Evolutionary conservation across 805 yeast genomes (phyloP), one percentile per base, ranked within the genome.

Genomic region (Pichia rugopelliculosa): DNA sequence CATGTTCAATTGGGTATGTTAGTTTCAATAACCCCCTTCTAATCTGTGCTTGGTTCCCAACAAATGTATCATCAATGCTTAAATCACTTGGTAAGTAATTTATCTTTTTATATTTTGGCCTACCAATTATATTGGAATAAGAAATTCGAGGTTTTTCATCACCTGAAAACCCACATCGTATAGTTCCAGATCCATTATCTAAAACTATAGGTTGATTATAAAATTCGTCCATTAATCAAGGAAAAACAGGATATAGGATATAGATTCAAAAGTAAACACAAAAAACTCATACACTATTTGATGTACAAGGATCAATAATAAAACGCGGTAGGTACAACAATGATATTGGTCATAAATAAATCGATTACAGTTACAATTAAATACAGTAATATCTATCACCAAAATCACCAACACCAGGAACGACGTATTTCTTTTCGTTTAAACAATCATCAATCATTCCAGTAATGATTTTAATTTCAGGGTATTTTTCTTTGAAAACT

Each of bases 361-460:
- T 15, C 23, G n/a, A 26, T 5, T 17, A 25, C 21, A 26, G 39
- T 25, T 12, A 26, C 34, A 39, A 36, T 42, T 74, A 90, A 53
- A 87, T 79, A 71, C 96, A 87, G 72, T 91, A 93, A 71, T 93
- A 93, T 69, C 98, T 78, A 71, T 93, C 98, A 61, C 99, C 99
- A 61, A 93, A 93, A 64, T 93, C 99, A 61, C 99, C 99, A 56
- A 93, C 74, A 41, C 99, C 99, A 27, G 99, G 99, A 42, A 80
- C 80, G 57, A 93, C 85, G 67, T 82, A 89, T 68, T 84, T 86
- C 62, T 82, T 73, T 48, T 82, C 96, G 61, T 91, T 89, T 61
- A 93, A 74, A 48, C 85, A 84, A 59, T 83, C 81, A 65, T 93
- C 99, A 56, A 93, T 74, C 55, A 89, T 90, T 52, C 99, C 99